Base-by-base conservation (phyloP, 2,329 filamentous ascomycete genomes). In the Aureobasidium subglaciale region DNA sequence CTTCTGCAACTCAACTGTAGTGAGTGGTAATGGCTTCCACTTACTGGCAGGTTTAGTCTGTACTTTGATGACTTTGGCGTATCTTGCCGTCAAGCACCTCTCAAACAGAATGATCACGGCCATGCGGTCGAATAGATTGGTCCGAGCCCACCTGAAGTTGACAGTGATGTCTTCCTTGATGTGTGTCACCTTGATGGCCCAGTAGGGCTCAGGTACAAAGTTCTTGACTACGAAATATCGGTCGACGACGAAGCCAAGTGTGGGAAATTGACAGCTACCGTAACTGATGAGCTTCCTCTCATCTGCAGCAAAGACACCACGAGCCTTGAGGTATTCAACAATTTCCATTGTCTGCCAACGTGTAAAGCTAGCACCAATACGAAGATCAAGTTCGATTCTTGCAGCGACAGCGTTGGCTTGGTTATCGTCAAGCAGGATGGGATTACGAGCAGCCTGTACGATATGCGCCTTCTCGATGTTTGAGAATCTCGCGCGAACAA, bases 381-480 rank as follows among this genome's bases (percentile, higher is more conserved):
- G 83, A 38, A 99, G 75, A 71, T 99, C 93, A 15, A 99, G 78
- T 67, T 99, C 93, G 29, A 95, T 96, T 43, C 93, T 83, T 9
- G 92, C 86, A 55, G 86, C 78, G 8, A 99, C 93, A 5, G 93
- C 93, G 68, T 90, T 84, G 11, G 91, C 88, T 68, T 96, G 91
- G 57, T 78, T 84, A 57, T 95, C 86, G 63, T 99, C 93, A 8
- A 99, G 78, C 13, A 85, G 75, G 27, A 88, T 79, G 0, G 95
- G 86, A 57, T 85, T 82, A 52, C 82, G 82, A 7, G 93, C 92
- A 35, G 93, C 93, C 55, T 83, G 81, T 16, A 97, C 76, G 48
- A 99, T 87, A 72, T 99, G 93, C 84, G 87, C 88, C 78, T 86
- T 80, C 71, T 99, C 93, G 29, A 96, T 92, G 68, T 99, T 99